Base-by-base conservation (phyloP, 225 moss, liverwort and hornwort species). In the Sphagnum contortum region DNA sequence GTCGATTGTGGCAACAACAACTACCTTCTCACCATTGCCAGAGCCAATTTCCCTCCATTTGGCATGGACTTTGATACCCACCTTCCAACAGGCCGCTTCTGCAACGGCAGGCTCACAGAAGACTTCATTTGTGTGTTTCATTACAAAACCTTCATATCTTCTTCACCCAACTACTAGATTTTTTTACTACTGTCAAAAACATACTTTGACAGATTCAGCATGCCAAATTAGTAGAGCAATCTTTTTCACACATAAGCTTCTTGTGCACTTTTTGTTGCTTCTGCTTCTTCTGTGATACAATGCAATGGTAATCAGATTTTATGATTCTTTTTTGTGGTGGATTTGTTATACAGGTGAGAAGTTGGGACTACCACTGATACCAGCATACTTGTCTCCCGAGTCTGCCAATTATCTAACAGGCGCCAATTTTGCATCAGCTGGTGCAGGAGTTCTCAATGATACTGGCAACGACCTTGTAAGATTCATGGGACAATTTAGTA, bases 381-480 rank as follows among this genome's bases (percentile, higher is more conserved):
- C 58, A 47, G 50, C 76, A 11, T 80, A 76, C 47, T 48, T 76
- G 62, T 73, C 76, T 44, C 72, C 67, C 11, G 80, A 80, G 67
- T 69, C 73, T 5, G 49, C 52, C 13, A 68, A 70, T 75, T 55
- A 55, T 51, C 10, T 63, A 4, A 62, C 68, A 62, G 76, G 80
- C 2, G 73, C 59, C 29, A 80, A 80, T 49, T 80, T 80, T 58
- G 80, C 80, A 7, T 80, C 80, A 3, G 80, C 80, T 54, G 80
- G 80, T 57, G 72, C 76, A 56, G 80, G 80, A 14, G 70, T 80
- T 47, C 76, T 76, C 44, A 80, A 80, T 68, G 70, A 62, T 29
- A 80, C 80, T 29, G 80, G 80, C 49, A 70, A 76, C 50, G 59
- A 70, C 52, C 50, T 80, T 72, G 80, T 80, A 80, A 0, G 9